Evolutionary conservation across 495 filamentous ascomycete species (phyloP).

Genomic region (Penicillium arizonense): DNA sequence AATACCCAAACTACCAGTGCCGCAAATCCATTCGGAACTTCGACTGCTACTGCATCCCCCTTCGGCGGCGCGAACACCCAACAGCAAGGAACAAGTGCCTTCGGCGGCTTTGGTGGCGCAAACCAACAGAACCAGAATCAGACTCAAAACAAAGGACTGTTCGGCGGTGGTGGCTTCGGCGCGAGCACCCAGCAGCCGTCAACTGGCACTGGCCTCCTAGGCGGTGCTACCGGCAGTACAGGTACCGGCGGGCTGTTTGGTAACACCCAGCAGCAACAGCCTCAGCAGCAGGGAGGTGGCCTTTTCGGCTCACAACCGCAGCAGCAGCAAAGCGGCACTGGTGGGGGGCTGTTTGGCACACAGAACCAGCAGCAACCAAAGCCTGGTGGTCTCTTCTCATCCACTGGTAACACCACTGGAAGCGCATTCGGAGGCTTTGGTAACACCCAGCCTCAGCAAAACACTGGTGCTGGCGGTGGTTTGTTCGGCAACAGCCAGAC

Average conservation of each 20-base stretch:
- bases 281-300: constrained; percentile 36
- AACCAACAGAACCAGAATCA: constrained; percentile 41
- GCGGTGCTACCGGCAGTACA: constrained; percentile 28
- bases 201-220: constrained; percentile 43
- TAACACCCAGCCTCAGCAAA: constrained; percentile 19
- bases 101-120: constrained; percentile 40
- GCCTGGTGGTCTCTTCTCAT: constrained; percentile 30
- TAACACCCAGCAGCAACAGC: constrained; percentile 36
- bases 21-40: constrained; percentile 33
- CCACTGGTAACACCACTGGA: constrained; percentile 5
- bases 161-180: constrained; percentile 38
- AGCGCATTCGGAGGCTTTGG: constrained; percentile 4
- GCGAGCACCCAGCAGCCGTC: constrained; percentile 37
- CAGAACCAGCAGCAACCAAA: constrained; percentile 44
- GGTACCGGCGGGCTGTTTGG: constrained; percentile 42
- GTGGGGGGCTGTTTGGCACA: constrained; percentile 31
- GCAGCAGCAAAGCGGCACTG: constrained; percentile 27
- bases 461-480: constrained; percentile 21
- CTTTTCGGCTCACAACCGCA: constrained; percentile 39
- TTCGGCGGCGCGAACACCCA: constrained; percentile 42
- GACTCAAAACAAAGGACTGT: constrained; percentile 42
- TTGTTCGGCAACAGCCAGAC: constrained; percentile 38
- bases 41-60: constrained; percentile 28
- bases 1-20: constrained; percentile 30
- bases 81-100: constrained; percentile 33